Evolutionary conservation across 1,139 yeast species (phyloP), one percentile per base, ranked within the genome.

Genomic region (Kurtzmaniella quercitrusa): DNA sequence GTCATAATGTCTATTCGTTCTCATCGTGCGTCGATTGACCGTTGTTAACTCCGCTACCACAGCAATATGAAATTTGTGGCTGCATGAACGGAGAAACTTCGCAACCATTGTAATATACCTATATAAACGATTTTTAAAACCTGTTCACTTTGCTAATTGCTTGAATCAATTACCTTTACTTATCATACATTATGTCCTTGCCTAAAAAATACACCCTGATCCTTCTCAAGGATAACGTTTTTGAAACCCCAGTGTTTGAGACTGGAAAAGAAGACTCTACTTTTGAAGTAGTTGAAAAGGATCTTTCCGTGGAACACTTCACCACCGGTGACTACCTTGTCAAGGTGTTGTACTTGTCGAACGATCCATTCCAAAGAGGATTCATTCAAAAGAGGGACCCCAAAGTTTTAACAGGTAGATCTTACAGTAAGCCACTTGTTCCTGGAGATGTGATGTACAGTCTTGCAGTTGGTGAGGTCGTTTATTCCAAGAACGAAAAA

Each of bases 301-400:
- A 19, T n/a, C 21, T 36, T 4, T 10, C 25, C 5, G 44, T 42
- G 33, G 38, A 34, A 6, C 40, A 36, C 3, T 27, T 56, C 14
- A 45, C 49, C 16, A 57, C 52, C 3, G 62, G 59, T 15, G 51
- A 58, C 31, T 41, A 60, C 18, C 45, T 52, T 12, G 50, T 59
- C 44, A 60, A 57, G 50, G 27, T 50, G 2, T 43, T 57, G 39
- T 55, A 54, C 42, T 46, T 62, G 38, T 61, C 65, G 41, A 62
- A 62, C 44, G 67, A 62, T 46, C 67, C 67, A 12, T 50, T 65
- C 15, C 66, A 62, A 48, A 55, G 66, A 53, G 48, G 48, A 12
- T 60, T 62, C 62, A 58, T 62, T 38, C 51, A 53, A 24, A 54
- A 56, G 38, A n/a, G 12, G 12, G 37, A 15, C n/a, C 42, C 41